Evolutionary conservation across 2,329 filamentous ascomycete genomes (phyloP).

Genomic region (Calonectria crousiana): DNA sequence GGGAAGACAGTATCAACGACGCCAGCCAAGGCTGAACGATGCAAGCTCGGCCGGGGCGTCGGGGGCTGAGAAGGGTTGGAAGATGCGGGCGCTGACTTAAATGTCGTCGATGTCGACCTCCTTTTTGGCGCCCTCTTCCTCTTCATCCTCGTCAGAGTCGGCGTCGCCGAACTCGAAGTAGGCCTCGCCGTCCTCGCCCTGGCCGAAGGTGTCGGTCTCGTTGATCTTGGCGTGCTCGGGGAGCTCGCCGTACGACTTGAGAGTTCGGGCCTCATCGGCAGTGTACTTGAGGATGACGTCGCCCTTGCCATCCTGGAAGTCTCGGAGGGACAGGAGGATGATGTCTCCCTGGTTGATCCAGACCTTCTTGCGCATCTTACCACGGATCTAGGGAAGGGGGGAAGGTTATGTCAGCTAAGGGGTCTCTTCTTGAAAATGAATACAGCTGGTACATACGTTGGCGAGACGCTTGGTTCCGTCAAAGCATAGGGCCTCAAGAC

Average conservation of each 20-base stretch:
- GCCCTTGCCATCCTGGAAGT: slow-evolving; percentile 96
- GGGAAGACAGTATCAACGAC: slow-evolving; percentile 72
- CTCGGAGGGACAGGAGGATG: slow-evolving; percentile 86
- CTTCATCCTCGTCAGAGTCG: slow-evolving; percentile 70
- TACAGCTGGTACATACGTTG: slow-evolving; percentile 49
- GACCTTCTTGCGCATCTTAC: slow-evolving; percentile 99
- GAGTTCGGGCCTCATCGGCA: slow-evolving; percentile 91
- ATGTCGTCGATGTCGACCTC: slow-evolving; percentile 98
- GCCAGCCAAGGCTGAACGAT: slow-evolving; percentile 22
- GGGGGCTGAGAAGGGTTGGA: slow-evolving; percentile 34
- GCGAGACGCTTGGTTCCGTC: slow-evolving; percentile 73
- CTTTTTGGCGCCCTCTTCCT: slow-evolving; percentile 72
- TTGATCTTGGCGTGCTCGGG: slow-evolving; percentile 99
- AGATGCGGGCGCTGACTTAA: slow-evolving; percentile 59
- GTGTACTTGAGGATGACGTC: slow-evolving; percentile 98
- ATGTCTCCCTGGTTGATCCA: slow-evolving; percentile 99
- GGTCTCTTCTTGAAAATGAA: not conserved
- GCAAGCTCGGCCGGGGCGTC: slow-evolving; percentile 28
- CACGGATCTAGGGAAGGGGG: slow-evolving; percentile 64
- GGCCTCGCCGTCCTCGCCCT: slow-evolving; percentile 93
- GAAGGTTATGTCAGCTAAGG: slow-evolving; percentile 72
- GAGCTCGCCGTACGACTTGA: slow-evolving; percentile 97
- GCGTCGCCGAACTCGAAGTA: slow-evolving; percentile 99
- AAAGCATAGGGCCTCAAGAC: slow-evolving; percentile 93
- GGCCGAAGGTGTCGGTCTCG: slow-evolving; percentile 95